phyloP scores from a whole-genome alignment of 2,329 filamentous ascomycete genomes.

The Trichoderma aggressivum region DNA sequence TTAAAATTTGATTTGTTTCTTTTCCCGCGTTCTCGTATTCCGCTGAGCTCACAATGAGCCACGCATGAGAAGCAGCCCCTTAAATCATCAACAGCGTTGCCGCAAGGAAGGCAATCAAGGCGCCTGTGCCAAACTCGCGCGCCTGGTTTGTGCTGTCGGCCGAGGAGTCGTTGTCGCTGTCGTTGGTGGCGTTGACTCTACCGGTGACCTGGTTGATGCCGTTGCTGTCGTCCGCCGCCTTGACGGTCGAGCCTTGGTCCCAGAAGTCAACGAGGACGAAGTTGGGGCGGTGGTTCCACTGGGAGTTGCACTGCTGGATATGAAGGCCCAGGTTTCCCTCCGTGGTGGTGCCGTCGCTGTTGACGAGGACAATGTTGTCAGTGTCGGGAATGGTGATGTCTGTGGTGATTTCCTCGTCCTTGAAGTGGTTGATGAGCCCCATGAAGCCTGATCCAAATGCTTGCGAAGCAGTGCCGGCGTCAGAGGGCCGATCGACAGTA shows the following conservation, averaged over 20 bases:
- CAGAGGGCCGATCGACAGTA: slow-evolving; percentile 61
- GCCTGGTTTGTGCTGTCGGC: slow-evolving; percentile 13
- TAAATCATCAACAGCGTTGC: slow-evolving; percentile 40
- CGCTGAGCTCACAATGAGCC: not conserved
- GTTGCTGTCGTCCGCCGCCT: slow-evolving; percentile 67
- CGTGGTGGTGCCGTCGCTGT: slow-evolving; percentile 54
- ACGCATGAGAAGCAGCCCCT: not conserved
- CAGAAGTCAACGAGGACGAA: slow-evolving; percentile 81
- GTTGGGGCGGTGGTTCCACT: slow-evolving; percentile 63
- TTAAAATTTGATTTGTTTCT: not conserved
- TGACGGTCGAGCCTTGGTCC: slow-evolving; percentile 66
- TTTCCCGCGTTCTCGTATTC: not conserved
- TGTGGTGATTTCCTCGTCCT: slow-evolving; percentile 55
- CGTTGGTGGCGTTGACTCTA: slow-evolving; percentile 28
- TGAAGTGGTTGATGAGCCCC: slow-evolving; percentile 78
- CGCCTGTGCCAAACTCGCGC: slow-evolving; percentile 34
- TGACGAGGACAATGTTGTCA: slow-evolving; percentile 60
- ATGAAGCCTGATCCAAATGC: slow-evolving; percentile 60
- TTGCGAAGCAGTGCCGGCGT: slow-evolving; percentile 44
- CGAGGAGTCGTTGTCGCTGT: slow-evolving; percentile 3
- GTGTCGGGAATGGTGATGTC: slow-evolving; percentile 60
- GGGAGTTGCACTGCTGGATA: slow-evolving; percentile 49
- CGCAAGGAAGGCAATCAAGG: slow-evolving; percentile 43
- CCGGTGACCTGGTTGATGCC: slow-evolving; percentile 42
- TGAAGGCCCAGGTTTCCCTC: slow-evolving; percentile 54